Evolutionary conservation across 306 rosid genomes (phyloP), one percentile per base, ranked within the genome.

Genomic region (Aeschynomene evenia): DNA sequence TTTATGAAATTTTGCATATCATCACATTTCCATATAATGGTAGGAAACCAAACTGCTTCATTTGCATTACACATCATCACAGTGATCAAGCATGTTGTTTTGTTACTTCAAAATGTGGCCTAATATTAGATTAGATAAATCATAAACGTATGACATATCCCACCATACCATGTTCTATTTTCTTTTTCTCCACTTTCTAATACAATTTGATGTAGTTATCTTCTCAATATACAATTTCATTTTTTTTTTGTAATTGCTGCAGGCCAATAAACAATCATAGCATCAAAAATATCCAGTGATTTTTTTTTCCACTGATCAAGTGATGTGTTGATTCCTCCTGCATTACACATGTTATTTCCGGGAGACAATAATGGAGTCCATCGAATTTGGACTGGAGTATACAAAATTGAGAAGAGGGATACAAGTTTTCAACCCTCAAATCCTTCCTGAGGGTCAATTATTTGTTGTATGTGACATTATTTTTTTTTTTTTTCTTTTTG

Each of bases 221-320:
- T 39, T 42, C 21, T 63, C 34, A 62, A 52, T 55, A 68, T 39
- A 67, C 5, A 28, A 0, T 3, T 28, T 0, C 31, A 28, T 28
- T 3, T 49, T 71, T 9, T 36, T 66, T 71, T 52, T 68, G 55
- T 36, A 54, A 62, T 31, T 82, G 28, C 69, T 78, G 80, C 91
- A 90, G 98, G 92, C 97, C 72, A 91, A 88, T 77, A 88, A 87
- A 76, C 15, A 87, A 36, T n/a, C n/a, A n/a, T 94, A 80, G 76
- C 83, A 43, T n/a, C 58, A 70, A 70, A 60, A 33, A 40, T 22
- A 54, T 21, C 53, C 54, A 23, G 20, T 48, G 39, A 59, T 60
- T 37, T 37, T 36, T 63, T 66, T 69, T 58, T 2, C 21, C 48
- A 49, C 73, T 66, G 76, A 48, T 64, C 67, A 19, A 68, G 68